Base-by-base conservation (phyloP, 306 rosid species). In the Echinosophora koreensis region DNA sequence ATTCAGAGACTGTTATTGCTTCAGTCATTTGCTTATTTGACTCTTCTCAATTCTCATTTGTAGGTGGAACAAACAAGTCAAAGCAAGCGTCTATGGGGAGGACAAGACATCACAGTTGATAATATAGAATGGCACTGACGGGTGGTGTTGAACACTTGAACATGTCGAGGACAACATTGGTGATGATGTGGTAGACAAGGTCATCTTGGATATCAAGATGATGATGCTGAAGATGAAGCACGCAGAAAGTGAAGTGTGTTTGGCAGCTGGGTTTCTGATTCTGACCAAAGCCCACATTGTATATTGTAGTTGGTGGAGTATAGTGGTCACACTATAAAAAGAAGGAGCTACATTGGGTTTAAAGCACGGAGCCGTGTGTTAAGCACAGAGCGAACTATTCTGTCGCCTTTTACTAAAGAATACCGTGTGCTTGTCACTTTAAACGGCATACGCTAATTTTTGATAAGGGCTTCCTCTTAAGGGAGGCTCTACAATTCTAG, bases 331-430 rank as follows among this genome's bases (percentile, higher is more conserved):
- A 1, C 0, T 3, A 47, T 47, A 47, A 12, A 47, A 47, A 0
- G n/a, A 12, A 1, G 5, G 3, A 7, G 15, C n/a, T 35, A 4
- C 44, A 1, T 0, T 1, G 7, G n/a, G n/a, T n/a, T 6, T 39
- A 7, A 0, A 5, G 0, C 59, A 78, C 66, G 71, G 70, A 85
- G 83, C 81, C 65, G 56, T 44, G 83, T 41, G 66, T 39, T 80
- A 82, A 58, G 47, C 68, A 69, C 87, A 88, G 0, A 80, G 87
- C 86, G 80, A 88, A 84, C 86, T 86, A 90, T 88, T 90, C 89
- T 86, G 86, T 90, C 80, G 92, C 92, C 90, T 88, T 90, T 88
- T 86, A 90, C 92, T 88, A 86, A 85, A 82, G 73, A 82, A 80
- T 77, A 86, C 85, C 77, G 85, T 80, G 85, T 79, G 72, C 17